phyloP scores from a whole-genome alignment of 108 stramenopile genomes.

The Skeletonema tropicum region DNA sequence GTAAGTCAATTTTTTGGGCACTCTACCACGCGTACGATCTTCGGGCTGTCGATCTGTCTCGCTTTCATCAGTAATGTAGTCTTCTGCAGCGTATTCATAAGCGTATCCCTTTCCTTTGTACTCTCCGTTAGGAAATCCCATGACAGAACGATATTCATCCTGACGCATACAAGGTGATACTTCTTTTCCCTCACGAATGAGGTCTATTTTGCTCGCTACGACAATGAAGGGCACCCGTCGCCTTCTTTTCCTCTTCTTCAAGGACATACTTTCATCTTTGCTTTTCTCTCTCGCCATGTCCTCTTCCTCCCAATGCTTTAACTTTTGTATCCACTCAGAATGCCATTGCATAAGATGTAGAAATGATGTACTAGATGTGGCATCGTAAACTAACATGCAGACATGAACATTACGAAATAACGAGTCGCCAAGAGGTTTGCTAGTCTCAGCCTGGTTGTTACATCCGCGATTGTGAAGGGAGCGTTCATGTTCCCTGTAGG shows the following conservation, averaged over 20 bases:
- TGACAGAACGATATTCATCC: constrained; percentile 47
- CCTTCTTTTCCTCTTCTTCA: constrained; percentile 20
- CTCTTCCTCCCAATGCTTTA: constrained; percentile 27
- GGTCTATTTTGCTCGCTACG: constrained; percentile 82
- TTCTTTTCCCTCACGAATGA: constrained; percentile 35
- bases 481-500: constrained; percentile 34
- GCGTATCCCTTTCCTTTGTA: constrained; percentile 68
- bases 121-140: constrained; percentile 57
- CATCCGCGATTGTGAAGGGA: constrained; percentile 1
- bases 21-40: constrained; percentile 35
- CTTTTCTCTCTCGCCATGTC: constrained; percentile 1
- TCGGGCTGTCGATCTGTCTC: constrained; percentile 6
- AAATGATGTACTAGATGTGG: constrained; percentile 74
- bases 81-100: constrained; percentile 68
- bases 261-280: not conserved
- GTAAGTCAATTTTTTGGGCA: constrained; percentile 49
- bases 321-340: constrained; percentile 62
- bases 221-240: constrained; percentile 67
- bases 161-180: not conserved
- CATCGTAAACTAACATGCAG: constrained; percentile 80
- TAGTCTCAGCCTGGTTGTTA: not conserved
- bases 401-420: constrained; percentile 74
- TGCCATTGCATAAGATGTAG: constrained; percentile 77
- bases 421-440: constrained; percentile 45
- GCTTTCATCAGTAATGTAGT: constrained; percentile 5